Percentiles rank a stretch among this genome's conserved stretches.
phyloP scores from a whole-genome alignment of 768 basidiomycete species.

The Rhizopogon vulgaris region DNA sequence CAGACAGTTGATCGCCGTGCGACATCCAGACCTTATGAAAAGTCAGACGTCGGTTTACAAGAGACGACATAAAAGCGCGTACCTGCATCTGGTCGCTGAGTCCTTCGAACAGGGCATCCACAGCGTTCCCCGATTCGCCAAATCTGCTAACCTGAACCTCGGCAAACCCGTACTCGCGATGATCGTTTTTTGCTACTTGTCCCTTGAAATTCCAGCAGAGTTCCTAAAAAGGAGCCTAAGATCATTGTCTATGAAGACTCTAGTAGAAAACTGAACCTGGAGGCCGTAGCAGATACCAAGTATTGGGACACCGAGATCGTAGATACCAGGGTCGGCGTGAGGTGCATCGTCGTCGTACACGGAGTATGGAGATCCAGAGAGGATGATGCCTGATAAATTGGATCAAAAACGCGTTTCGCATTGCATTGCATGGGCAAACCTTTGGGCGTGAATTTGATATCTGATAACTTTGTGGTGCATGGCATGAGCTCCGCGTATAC shows the following conservation, averaged over 20 bases:
- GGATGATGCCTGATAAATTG: constrained; percentile 67
- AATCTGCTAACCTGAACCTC: constrained; percentile 67
- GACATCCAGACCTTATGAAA: constrained; percentile 94
- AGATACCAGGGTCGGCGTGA: constrained; percentile 89
- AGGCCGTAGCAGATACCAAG: constrained; percentile 97
- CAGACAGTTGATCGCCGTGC: constrained; percentile 90
- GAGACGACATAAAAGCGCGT: constrained; percentile 8
- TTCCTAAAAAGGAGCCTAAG: constrained; percentile 51
- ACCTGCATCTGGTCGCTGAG: constrained; percentile 90
- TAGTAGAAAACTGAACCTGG: constrained; percentile 49
- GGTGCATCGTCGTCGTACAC: constrained; percentile 93
- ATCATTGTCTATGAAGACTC: background rate
- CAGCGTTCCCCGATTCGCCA: constrained; percentile 38
- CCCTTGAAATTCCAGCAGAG: constrained; percentile 87
- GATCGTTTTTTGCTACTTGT: constrained; percentile 77
- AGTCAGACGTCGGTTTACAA: background rate
- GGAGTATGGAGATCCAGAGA: constrained; percentile 97
- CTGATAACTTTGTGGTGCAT: constrained; percentile 85
- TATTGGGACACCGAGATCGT: constrained; percentile 82
- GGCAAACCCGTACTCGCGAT: constrained; percentile 94
- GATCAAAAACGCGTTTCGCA: background rate
- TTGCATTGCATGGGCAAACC: constrained; percentile 39
- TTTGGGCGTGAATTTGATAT: constrained; percentile 91
- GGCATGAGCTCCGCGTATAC: constrained; percentile 98
- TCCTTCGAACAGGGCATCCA: constrained; percentile 79